phyloP scores from a whole-genome alignment of 2,329 filamentous ascomycete species.

The Talaromyces sp. region DNA sequence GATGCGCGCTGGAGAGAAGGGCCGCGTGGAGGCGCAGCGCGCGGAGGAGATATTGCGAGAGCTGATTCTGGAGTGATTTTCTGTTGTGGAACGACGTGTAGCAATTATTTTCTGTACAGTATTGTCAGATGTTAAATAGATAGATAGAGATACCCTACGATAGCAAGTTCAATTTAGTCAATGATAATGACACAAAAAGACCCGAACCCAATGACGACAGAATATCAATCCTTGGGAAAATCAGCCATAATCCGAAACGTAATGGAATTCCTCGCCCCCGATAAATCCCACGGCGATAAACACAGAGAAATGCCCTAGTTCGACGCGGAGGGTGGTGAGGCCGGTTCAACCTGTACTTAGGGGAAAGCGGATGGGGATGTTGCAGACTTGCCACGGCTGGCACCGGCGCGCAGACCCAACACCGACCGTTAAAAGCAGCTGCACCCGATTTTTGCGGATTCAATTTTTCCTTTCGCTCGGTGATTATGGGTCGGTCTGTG shows the following conservation, averaged over 20 bases:
- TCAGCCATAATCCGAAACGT: background rate
- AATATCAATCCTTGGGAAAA: background rate
- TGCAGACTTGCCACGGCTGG: conserved; percentile 5
- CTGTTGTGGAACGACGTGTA: background rate
- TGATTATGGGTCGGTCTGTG: background rate
- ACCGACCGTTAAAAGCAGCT: conserved; percentile 43
- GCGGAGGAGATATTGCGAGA: conserved; percentile 51
- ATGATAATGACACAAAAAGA: background rate
- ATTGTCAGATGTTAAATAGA: conserved; percentile 7
- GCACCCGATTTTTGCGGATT: conserved; percentile 29
- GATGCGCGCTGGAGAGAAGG: conserved; percentile 55
- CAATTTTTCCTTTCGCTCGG: background rate
- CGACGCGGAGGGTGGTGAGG: conserved; percentile 9
- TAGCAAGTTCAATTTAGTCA: background rate
- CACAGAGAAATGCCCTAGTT: conserved; percentile 1
- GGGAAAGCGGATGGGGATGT: conserved; percentile 26
- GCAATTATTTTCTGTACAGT: background rate
- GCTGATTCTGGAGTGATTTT: conserved; percentile 33
- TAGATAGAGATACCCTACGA: background rate
- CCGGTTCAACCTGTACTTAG: conserved; percentile 43
- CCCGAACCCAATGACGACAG: background rate
- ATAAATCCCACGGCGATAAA: background rate
- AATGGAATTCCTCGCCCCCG: background rate
- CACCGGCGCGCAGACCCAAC: conserved; percentile 25
- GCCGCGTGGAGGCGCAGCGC: conserved; percentile 55